Evolutionary conservation across 2,329 filamentous ascomycete genomes (phyloP), one percentile per base, ranked within the genome.

Genomic region (Aotearoamyces nothofagi): DNA sequence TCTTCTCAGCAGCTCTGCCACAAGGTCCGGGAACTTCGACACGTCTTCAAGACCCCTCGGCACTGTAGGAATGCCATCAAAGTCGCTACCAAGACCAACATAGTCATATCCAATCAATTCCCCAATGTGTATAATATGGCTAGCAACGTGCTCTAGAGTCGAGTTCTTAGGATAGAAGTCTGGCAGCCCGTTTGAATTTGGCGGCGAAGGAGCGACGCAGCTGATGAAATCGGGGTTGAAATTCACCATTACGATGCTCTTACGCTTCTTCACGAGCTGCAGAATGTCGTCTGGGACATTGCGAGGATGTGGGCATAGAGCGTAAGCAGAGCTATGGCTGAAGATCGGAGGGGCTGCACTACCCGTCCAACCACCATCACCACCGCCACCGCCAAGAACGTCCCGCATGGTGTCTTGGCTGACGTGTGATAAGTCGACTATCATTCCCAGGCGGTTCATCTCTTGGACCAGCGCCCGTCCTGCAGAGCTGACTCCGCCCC

Each of bases 361-460:
- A 5, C 81, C 80, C 4, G 56, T 50, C 78, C 78, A 87, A 24
- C 55, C 59, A 12, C 61, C 59, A 13, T 50, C 51, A n/a, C n/a
- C n/a, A n/a, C n/a, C n/a, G 2, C 55, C 50, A 9, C 64, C 75
- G 4, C 69, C 70, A 0, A 94, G 66, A 0, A 87, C 80, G 43
- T 93, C 80, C 5, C 73, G 57, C 81, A 92, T 90, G 0, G 86
- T 93, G 34, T 87, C 78, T 32, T 69, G 66, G 42, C 78, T 66
- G 14, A 75, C 71, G 51, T 94, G 87, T 5, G 79, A 67, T 19
- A 94, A 62, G 48, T 94, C 87, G 22, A 96, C 79, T n/a, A 94
- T 72, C 75, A 94, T 84, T 15, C 87, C 87, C 2, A 94, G 60
- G 3, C 87, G 69, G 50, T 94, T 96, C 86, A 96, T 94, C 58